Percentiles rank a stretch among this genome's conserved stretches.
phyloP scores from a whole-genome alignment of 352 stramenopile species.

The Blastocystis sp. region DNA sequence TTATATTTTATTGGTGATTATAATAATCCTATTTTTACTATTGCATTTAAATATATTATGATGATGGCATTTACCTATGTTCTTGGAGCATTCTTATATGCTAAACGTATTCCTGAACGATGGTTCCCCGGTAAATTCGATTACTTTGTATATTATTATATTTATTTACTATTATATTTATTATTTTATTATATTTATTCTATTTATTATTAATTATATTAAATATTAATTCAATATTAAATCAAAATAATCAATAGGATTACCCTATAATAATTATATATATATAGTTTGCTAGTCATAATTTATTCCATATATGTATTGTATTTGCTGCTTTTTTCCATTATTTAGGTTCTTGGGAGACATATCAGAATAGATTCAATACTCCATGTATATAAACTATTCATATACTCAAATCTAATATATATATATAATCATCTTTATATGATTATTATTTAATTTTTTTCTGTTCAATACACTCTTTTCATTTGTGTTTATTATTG shows the following conservation, averaged over 20 bases:
- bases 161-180: background rate
- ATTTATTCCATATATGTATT: constrained; percentile 36
- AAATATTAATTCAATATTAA: background rate
- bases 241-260: background rate
- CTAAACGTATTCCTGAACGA: constrained; percentile 20
- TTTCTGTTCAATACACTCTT: too few relatives aligned
- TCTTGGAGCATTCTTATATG: constrained; percentile 25
- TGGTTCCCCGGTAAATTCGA: constrained; percentile 33
- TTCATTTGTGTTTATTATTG: too few relatives aligned
- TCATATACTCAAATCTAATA: too few relatives aligned
- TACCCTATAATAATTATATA: background rate
- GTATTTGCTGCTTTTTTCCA: constrained; percentile 35
- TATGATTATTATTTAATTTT: too few relatives aligned
- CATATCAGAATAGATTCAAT: constrained; percentile 24
- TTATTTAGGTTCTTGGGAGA: constrained; percentile 28
- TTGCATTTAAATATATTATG: constrained; percentile 13
- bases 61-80: constrained; percentile 26
- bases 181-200: background rate
- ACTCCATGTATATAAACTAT: constrained; percentile 28
- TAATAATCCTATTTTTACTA: constrained; percentile 23
- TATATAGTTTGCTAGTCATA: constrained; percentile 20
- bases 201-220: background rate
- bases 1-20: constrained; percentile 16
- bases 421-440: too few relatives aligned
- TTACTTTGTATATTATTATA: constrained; percentile 25